phyloP scores from a whole-genome alignment of 495 filamentous ascomycete genomes.

The Tetracladium setigerum region DNA sequence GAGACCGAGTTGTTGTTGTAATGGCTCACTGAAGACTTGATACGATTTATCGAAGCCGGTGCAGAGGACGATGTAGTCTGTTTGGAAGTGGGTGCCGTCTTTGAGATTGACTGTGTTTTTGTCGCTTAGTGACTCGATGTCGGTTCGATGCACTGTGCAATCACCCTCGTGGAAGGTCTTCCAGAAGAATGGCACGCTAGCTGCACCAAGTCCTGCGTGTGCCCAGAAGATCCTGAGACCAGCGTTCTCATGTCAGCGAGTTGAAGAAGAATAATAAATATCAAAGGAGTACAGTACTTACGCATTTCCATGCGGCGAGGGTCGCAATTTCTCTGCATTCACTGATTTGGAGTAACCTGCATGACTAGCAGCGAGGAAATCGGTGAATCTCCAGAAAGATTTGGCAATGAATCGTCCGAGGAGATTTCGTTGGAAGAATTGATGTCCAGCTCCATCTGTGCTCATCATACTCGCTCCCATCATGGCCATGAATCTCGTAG shows the following conservation, averaged over 20 bases:
- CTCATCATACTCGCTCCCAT: constrained; percentile 28
- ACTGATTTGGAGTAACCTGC: too few relatives aligned
- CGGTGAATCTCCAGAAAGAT: constrained; percentile 15
- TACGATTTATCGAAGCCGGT: constrained; percentile 25
- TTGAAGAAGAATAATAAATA: constrained; percentile 8
- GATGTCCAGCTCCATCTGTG: constrained; percentile 15
- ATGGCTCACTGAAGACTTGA: constrained; percentile 16
- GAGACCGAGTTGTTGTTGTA: constrained; percentile 19
- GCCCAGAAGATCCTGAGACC: constrained; percentile 34
- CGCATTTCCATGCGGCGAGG: constrained; percentile 4
- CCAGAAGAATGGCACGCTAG: constrained; percentile 29
- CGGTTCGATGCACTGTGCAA: constrained; percentile 23
- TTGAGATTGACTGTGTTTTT: constrained; percentile 7
- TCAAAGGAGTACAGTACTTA: constrained; percentile 4
- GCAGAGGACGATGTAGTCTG: constrained; percentile 24
- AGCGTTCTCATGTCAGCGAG: neutral
- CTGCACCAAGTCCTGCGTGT: constrained; percentile 28
- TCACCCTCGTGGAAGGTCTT: constrained; percentile 28
- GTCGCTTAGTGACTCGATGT: constrained; percentile 13
- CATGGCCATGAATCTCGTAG: constrained; percentile 18
- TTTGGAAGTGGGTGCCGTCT: constrained; percentile 1
- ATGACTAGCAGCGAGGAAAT: constrained; percentile 5
- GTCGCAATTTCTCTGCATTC: constrained; percentile 9
- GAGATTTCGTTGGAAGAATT: constrained; percentile 17
- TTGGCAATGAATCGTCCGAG: constrained; percentile 11